phyloP scores from a whole-genome alignment of 2,329 filamentous ascomycete species.

The Arachnomyces sp. region DNA sequence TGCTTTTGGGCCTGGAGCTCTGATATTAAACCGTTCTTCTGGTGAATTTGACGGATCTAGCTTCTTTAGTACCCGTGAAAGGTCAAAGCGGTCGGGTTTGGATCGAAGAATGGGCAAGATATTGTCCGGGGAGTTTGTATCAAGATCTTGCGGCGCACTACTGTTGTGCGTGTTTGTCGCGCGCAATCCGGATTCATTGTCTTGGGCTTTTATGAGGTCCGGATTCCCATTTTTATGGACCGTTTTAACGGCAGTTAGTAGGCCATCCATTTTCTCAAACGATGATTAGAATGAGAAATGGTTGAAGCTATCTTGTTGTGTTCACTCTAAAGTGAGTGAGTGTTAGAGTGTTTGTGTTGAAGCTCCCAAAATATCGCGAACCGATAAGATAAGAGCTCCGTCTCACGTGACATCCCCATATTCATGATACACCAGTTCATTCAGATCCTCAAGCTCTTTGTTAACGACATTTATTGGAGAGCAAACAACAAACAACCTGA shows the following conservation, averaged over 20 bases:
- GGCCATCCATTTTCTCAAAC: constrained; percentile 27
- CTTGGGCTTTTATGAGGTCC: not conserved
- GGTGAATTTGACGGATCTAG: constrained; percentile 28
- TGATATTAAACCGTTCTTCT: constrained; percentile 47
- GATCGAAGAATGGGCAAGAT: constrained; percentile 33
- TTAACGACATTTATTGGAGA: too few species aligned
- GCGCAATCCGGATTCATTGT: not conserved
- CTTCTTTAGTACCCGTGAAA: constrained; percentile 24
- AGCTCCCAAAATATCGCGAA: too few species aligned
- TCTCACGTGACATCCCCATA: too few species aligned
- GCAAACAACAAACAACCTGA: too few species aligned
- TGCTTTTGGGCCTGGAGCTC: constrained; percentile 56
- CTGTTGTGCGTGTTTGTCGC: not conserved
- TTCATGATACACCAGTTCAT: too few species aligned
- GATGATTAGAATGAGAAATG: not conserved
- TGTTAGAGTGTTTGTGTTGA: not conserved
- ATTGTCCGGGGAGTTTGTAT: constrained; percentile 15
- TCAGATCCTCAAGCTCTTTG: too few species aligned
- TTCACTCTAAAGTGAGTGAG: not conserved
- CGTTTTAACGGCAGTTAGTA: constrained; percentile 34
- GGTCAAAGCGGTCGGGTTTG: constrained; percentile 28
- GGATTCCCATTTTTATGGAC: constrained; percentile 11
- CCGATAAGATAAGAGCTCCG: constrained; percentile 7
- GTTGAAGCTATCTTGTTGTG: not conserved
- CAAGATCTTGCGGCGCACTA: not conserved